Evolutionary conservation across 345 rosid species (phyloP).

Genomic region (Iberis pinnata): DNA sequence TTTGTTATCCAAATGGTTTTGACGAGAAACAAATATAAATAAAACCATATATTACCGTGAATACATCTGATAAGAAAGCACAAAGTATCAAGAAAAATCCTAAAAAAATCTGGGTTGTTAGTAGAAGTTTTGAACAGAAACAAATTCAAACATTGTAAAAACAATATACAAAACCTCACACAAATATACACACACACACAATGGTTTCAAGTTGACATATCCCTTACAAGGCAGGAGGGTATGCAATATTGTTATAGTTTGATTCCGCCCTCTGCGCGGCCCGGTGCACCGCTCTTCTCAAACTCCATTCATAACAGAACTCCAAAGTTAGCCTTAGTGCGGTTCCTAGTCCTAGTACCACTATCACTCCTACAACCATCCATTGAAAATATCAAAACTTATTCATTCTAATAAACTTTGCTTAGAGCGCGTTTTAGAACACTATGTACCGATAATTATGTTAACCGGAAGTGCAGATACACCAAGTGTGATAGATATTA

Average conservation of each 20-base stretch:
- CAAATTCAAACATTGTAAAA: no score
- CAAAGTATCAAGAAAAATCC: no score
- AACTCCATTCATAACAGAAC: slow-evolving; percentile 78
- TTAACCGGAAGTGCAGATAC: slow-evolving; percentile 82
- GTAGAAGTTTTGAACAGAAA: no score
- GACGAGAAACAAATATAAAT: no score
- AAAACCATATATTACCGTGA: no score
- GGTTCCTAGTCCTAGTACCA: slow-evolving; percentile 91
- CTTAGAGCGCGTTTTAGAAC: no score
- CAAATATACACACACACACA: slow-evolving; percentile 14
- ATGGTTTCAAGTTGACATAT: slow-evolving; percentile 2
- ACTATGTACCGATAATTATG: slow-evolving; percentile 82
- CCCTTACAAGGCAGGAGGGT: slow-evolving; percentile 58
- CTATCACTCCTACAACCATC: slow-evolving; percentile 55
- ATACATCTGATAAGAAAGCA: no score
- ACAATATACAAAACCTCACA: background rate
- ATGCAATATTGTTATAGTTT: slow-evolving; percentile 39
- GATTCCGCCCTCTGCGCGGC: slow-evolving; percentile 59
- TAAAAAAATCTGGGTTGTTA: no score
- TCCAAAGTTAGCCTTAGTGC: slow-evolving; percentile 71
- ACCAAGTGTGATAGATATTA: slow-evolving; percentile 77
- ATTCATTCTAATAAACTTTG: no score
- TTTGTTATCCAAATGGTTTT: no score
- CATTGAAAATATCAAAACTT: background rate
- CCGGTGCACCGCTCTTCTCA: slow-evolving; percentile 67